Percentiles rank a stretch among this genome's conserved stretches.
phyloP scores from a whole-genome alignment of 768 basidiomycete species.

The Infundibulicybe gibba region DNA sequence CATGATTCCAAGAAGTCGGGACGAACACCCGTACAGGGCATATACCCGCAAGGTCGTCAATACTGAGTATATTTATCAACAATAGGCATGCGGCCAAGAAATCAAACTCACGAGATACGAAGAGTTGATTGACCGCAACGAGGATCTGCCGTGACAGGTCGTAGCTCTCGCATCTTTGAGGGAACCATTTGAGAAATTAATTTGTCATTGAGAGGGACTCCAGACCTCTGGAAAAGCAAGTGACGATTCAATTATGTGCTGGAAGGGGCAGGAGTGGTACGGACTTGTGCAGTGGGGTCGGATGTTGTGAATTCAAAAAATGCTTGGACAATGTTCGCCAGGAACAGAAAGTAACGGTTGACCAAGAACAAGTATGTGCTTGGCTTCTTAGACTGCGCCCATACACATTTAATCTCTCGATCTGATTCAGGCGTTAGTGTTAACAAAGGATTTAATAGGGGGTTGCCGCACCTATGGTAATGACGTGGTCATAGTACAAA shows the following conservation, averaged over 20 bases:
- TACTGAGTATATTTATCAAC: too few species aligned
- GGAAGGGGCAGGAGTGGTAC: constrained; percentile 1
- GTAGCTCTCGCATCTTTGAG: not conserved
- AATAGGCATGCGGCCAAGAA: too few species aligned
- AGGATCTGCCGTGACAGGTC: too few species aligned
- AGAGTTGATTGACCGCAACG: too few species aligned
- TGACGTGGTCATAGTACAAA: too few species aligned
- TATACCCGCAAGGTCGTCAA: too few species aligned
- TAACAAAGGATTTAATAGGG: too few species aligned
- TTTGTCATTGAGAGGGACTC: too few species aligned
- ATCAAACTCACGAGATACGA: too few species aligned
- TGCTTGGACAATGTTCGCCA: constrained; percentile 30
- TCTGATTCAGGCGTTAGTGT: constrained; percentile 13
- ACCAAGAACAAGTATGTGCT: constrained; percentile 43
- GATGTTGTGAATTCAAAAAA: constrained; percentile 21
- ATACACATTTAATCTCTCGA: constrained; percentile 38
- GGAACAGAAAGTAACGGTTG: constrained; percentile 45
- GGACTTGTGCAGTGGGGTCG: constrained; percentile 17
- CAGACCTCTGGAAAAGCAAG: not conserved
- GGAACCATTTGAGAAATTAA: not conserved
- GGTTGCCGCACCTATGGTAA: too few species aligned
- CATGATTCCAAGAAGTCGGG: too few species aligned
- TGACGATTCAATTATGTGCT: not conserved
- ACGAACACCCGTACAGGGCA: too few species aligned
- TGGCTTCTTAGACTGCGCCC: constrained; percentile 33